Conservation (phyloP, 2,329 filamentous ascomycete genomes). For the Grosmannia huntii region DNA sequence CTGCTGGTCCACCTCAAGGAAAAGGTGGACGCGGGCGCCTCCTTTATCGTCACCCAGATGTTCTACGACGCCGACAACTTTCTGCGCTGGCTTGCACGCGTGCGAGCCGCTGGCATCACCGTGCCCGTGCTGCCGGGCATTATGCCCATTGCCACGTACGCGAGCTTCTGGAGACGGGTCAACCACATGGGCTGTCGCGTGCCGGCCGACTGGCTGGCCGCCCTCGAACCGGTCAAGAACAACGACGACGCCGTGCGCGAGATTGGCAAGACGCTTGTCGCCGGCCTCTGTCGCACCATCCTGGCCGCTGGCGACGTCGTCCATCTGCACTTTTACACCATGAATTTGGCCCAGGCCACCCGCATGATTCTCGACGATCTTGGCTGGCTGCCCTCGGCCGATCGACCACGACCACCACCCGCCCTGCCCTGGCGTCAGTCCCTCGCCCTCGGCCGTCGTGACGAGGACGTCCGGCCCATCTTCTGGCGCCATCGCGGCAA, state of each 20-base stretch:
- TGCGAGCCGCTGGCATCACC: constrained; percentile 71
- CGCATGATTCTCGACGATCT: constrained; percentile 90
- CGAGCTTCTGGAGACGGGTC: constrained; percentile 78
- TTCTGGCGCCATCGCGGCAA: constrained; percentile 98
- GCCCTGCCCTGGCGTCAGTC: constrained; percentile 95
- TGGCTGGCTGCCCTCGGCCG: constrained; percentile 62
- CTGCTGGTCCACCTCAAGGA: constrained; percentile 90
- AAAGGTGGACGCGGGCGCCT: constrained; percentile 87
- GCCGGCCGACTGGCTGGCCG: constrained; percentile 67
- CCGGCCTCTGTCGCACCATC: constrained; percentile 80
- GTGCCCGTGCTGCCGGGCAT: constrained; percentile 65
- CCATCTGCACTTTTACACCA: constrained; percentile 96
- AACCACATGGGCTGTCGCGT: constrained; percentile 84
- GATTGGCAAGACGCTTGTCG: constrained; percentile 74
- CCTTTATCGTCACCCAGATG: constrained; percentile 97
- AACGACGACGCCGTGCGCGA: constrained; percentile 88
- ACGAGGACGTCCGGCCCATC: constrained; percentile 92
- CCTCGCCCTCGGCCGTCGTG: constrained; percentile 72
- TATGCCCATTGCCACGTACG: constrained; percentile 93
- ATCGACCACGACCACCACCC: constrained; percentile 63
- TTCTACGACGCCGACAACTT: constrained; percentile 98
- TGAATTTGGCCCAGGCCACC: constrained; percentile 93
- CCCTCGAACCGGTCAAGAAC: constrained; percentile 87
- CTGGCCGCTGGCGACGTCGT: constrained; percentile 62
- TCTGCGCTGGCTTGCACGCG: constrained; percentile 76